Evolutionary conservation across 2,329 filamentous ascomycete genomes (phyloP), one percentile per base, ranked within the genome.

Genomic region (Trematosphaeria pertusa): DNA sequence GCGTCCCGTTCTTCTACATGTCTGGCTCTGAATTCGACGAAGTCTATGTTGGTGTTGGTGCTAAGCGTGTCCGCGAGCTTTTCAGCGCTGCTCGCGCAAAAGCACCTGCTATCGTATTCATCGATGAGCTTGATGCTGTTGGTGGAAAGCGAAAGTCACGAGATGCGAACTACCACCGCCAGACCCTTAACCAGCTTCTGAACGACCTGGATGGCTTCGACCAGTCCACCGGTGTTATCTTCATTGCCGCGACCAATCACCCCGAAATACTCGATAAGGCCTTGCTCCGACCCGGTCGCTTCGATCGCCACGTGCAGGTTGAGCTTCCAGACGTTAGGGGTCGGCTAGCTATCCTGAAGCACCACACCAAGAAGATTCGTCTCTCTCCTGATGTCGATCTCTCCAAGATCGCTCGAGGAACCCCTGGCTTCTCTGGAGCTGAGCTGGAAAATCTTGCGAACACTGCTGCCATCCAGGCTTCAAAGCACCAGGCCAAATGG

Each of bases 1-100:
- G 93, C 45, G 94, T 99, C 14, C 94, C 94, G 1, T 99, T 99
- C 81, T 99, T 97, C 81, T 99, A 97, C 81, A 97, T 99, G 93
- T 99, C 94, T 66, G 94, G 94, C 39, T 96, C 91, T 48, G 94
- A 99, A 72, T 99, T 99, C 68, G 94, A 99, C 66, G 94, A 99
- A 74, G 88, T 99, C 41, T 99, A 97, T 66, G 95, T 99, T 26
- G 94, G 94, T 68, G 94, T 99, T 43, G 91, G 92, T 67, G 91
- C 91, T 35, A 96, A 99, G 80, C 89, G 94, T 65, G 93, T 99
- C 37, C 90, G 94, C 48, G 94, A 97, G 53, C 82, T 96, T n/a
- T 96, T 96, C 71, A 76, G 80, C 35, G 85, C 88, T 45, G 93
- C 93, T 56, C 89, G 91, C 59, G 73, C 80, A 55, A 97, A 97